Evolutionary conservation across 441 rosid species (phyloP), one percentile per base, ranked within the genome.

Genomic region (Metrosideros polymorpha): DNA sequence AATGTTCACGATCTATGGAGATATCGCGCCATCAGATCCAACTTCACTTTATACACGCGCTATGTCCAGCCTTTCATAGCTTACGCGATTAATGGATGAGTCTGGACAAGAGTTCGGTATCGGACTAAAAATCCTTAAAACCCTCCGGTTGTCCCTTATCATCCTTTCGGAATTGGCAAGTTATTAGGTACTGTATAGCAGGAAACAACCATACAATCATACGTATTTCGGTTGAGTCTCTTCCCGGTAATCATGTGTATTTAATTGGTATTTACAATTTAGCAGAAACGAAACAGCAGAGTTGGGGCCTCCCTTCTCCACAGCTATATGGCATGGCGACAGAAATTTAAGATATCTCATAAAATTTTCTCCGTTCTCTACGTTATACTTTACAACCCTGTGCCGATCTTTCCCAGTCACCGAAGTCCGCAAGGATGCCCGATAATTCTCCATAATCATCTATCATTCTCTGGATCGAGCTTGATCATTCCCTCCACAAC

Each of bases 401-500:
- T 1, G 91, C 93, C 43, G 94, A 93, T 86, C 88, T 93, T 86
- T 93, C 96, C 98, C 98, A 93, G 82, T 96, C 94, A 66, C 96
- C 97, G 22, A 92, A 89, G 85, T 89, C 86, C 85, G 98, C 97
- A 77, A 93, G 91, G 83, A 96, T 88, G 87, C 90, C 87, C 5
- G 95, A 94, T 30, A 94, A 88, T 89, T 92, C 96, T 30, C 93
- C 92, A 86, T 94, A 94, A 83, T 96, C 97, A 84, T 89, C 90
- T 24, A 95, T 59, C 88, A 53, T 92, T 92, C 88, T 86, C 95
- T 35, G 99, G 98, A 91, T 94, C 95, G n/a, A 95, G 93, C 87
- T 93, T 93, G 79, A 94, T 91, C 84, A 96, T 92, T 86, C 84
- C 85, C 87, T 89, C 88, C 24, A 94, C 97, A 86, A 93, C 94